A percentile compares a stretch with the other conserved stretches of the same genome.
Evolutionary conservation across 169 alveolate genomes (phyloP).

Genomic region (Babesia bigemina): DNA sequence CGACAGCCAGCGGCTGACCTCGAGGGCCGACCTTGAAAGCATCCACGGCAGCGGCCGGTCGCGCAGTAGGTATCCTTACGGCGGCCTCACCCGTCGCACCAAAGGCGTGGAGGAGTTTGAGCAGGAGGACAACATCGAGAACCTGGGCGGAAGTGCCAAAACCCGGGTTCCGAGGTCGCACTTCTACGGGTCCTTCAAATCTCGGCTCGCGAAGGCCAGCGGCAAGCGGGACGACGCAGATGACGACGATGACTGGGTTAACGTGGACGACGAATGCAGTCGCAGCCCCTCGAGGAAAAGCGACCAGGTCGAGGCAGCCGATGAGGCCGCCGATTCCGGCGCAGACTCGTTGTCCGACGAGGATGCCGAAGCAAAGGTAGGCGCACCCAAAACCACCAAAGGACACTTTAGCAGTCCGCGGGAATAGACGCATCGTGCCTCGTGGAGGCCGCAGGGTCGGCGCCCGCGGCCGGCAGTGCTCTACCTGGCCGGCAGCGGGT

Average conservation of each 20-base stretch:
- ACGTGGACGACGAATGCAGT: not conserved
- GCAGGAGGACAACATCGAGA: not conserved
- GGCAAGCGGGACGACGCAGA: not conserved
- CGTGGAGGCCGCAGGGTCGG: constrained; percentile 10
- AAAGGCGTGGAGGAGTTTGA: not conserved
- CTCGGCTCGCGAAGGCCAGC: not conserved
- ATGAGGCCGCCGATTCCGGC: not conserved
- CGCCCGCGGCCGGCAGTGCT: constrained; percentile 11
- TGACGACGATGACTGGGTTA: constrained; percentile 8
- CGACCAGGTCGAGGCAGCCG: not conserved
- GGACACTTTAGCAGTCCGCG: not conserved
- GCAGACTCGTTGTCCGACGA: not conserved
- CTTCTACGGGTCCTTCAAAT: not conserved
- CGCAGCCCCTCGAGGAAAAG: not conserved
- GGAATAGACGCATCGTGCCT: constrained; percentile 14
- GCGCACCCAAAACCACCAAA: not conserved
- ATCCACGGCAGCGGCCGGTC: too few relatives aligned
- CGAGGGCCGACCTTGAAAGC: too few relatives aligned
- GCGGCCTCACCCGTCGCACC: not conserved
- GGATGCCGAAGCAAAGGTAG: not conserved
- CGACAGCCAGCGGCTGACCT: not conserved
- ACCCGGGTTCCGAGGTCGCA: not conserved
- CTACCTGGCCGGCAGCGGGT: constrained; percentile 87
- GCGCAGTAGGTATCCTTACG: not conserved
- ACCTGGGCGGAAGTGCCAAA: not conserved